Conservation (phyloP, 768 basidiomycete genomes). For the Pleurotus djamor region DNA sequence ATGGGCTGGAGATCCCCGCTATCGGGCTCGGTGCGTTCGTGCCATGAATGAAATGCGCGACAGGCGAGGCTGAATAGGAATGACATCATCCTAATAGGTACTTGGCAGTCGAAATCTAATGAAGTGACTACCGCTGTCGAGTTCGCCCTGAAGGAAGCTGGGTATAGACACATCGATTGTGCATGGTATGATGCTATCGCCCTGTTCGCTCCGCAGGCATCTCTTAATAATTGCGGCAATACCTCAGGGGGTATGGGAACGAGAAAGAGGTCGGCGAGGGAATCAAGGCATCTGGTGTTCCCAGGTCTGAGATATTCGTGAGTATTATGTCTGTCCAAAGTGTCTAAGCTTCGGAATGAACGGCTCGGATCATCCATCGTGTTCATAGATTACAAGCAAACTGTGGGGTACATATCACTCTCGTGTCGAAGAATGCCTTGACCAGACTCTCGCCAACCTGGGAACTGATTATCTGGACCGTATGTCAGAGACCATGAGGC, state of each 20-base stretch:
- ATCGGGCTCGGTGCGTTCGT: constrained; percentile 53
- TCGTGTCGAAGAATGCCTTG: constrained; percentile 70
- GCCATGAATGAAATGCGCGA: constrained; percentile 3
- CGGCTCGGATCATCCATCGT: neutral
- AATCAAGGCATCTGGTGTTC: constrained; percentile 71
- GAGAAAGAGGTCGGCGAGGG: constrained; percentile 83
- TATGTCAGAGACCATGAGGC: constrained; percentile 27
- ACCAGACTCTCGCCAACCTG: constrained; percentile 73
- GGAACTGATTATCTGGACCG: constrained; percentile 86
- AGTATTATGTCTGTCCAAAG: constrained; percentile 12
- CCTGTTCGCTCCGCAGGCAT: neutral
- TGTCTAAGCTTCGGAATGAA: neutral
- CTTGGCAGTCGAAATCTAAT: constrained; percentile 77
- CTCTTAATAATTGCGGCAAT: constrained; percentile 2
- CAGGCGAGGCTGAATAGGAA: neutral
- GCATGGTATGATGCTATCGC: constrained; percentile 35
- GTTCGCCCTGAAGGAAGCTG: constrained; percentile 67
- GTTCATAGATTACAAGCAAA: constrained; percentile 64
- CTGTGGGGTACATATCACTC: constrained; percentile 68
- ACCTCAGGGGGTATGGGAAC: constrained; percentile 58
- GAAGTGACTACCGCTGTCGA: constrained; percentile 72
- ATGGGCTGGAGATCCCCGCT: constrained; percentile 50
- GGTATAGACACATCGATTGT: constrained; percentile 79
- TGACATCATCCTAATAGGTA: constrained; percentile 42
- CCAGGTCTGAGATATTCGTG: constrained; percentile 60